Percentiles rank a stretch among this genome's conserved stretches.
These are phyloP conservation scores for Lagenidium giganteum DNA, from an alignment of 352 stramenopile species.

Conservation along the genomic window DNA sequence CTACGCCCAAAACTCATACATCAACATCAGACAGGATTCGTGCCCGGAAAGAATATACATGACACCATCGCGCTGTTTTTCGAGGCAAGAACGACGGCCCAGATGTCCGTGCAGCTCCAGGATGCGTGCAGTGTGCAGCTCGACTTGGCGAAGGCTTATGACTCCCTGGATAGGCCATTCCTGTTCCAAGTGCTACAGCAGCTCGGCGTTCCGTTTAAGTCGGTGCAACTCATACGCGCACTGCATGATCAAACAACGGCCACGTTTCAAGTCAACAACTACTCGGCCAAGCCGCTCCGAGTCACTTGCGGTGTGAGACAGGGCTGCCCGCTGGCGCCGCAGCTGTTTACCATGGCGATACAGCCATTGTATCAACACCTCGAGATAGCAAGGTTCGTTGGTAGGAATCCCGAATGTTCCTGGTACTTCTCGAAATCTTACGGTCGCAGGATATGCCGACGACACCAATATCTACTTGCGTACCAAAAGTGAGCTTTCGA, in stretches of 20 bases:
- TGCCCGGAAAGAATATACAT: conserved; percentile 8
- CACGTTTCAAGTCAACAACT: conserved; percentile 5
- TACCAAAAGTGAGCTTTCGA: neutral
- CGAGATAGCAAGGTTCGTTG: too few species aligned
- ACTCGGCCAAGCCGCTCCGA: neutral
- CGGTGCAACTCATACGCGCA: too few species aligned
- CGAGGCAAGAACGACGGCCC: too few species aligned
- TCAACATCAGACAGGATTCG: too few species aligned
- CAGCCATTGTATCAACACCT: conserved; percentile 10
- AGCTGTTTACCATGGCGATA: conserved; percentile 10
- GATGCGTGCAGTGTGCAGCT: too few species aligned
- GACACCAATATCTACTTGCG: conserved; percentile 5
- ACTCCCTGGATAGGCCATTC: conserved; percentile 3
- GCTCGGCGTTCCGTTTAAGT: too few species aligned
- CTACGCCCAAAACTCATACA: too few species aligned
- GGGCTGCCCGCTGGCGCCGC: conserved; percentile 6
- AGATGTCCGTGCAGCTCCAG: too few species aligned
- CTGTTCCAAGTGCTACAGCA: too few species aligned
- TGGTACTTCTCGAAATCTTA: too few species aligned
- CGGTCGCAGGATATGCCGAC: conserved; percentile 4
- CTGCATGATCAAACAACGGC: neutral
- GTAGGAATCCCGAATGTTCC: too few species aligned
- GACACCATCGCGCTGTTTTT: conserved; percentile 6
- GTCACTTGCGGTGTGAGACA: conserved; percentile 7
- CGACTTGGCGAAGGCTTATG: conserved; percentile 13